Percentiles rank a stretch among this genome's conserved stretches.
phyloP scores from a whole-genome alignment of 192 early-diverging fungal species.

The Gaertneriomyces sp. region DNA sequence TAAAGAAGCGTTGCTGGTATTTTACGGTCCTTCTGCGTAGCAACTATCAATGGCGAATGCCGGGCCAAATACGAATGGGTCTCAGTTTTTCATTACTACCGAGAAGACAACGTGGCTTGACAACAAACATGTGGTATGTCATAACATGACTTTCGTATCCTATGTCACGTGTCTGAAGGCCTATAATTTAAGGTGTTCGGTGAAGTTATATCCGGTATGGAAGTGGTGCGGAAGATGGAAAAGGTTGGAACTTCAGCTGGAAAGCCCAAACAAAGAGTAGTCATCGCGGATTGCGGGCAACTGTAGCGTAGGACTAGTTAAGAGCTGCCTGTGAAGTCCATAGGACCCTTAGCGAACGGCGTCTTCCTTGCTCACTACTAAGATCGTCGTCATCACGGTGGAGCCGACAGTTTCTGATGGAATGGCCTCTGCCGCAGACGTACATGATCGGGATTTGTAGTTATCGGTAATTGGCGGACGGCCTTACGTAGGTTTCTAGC shows the following conservation, averaged over 20 bases:
- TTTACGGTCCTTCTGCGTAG: slow-evolving; percentile 10
- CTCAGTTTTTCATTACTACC: slow-evolving; percentile 89
- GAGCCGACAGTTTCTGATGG: no score
- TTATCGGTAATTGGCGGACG: no score
- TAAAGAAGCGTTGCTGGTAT: not conserved
- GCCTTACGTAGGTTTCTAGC: no score
- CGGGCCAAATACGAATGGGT: slow-evolving; percentile 85
- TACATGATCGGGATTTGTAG: no score
- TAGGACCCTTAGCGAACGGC: no score
- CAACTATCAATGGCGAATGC: slow-evolving; percentile 88
- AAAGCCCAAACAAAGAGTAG: slow-evolving; percentile 44
- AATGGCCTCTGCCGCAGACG: no score
- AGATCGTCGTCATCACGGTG: no score
- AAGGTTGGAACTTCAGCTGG: slow-evolving; percentile 52
- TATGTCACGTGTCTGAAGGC: not conserved
- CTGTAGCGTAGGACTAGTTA: slow-evolving; percentile 2
- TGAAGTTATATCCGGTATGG: slow-evolving; percentile 50
- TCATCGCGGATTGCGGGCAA: slow-evolving; percentile 63
- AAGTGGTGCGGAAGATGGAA: slow-evolving; percentile 68
- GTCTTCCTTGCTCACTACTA: no score
- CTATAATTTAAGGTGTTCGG: slow-evolving; percentile 44
- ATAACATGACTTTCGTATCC: slow-evolving; percentile 4
- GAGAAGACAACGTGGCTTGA: slow-evolving; percentile 82
- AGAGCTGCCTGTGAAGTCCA: no score
- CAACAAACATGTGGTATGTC: slow-evolving; percentile 83